Conservation (phyloP, 176 grass and related monocot species). For the Saccharum spontaneum region DNA sequence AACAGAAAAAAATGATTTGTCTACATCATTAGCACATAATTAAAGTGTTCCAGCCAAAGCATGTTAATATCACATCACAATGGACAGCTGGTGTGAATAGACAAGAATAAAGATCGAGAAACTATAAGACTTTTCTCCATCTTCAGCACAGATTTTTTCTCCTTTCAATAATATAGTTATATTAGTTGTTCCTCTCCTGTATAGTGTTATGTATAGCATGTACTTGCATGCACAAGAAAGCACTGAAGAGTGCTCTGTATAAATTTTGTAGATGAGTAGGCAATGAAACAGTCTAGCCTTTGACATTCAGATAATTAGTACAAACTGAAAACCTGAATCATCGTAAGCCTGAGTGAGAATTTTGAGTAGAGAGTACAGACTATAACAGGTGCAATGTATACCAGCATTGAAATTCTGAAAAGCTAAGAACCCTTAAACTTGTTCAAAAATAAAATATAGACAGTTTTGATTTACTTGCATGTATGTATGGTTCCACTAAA, state of each 20-base stretch:
- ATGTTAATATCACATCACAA: no score
- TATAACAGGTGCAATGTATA: not conserved
- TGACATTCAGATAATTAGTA: not conserved
- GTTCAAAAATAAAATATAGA: slow-evolving; percentile 24
- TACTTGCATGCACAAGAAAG: not conserved
- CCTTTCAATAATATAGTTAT: not conserved
- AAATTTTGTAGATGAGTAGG: not conserved
- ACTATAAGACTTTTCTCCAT: not conserved
- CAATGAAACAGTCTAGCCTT: not conserved
- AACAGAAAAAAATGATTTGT: no score
- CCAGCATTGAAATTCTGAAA: not conserved
- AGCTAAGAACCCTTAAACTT: not conserved
- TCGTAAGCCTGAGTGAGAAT: not conserved
- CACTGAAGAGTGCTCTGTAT: not conserved
- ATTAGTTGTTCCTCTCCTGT: not conserved
- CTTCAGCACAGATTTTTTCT: not conserved
- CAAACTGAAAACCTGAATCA: not conserved
- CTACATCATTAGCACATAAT: no score
- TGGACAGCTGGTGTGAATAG: not conserved
- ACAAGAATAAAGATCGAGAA: not conserved
- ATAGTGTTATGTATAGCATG: not conserved
- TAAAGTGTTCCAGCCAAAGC: no score
- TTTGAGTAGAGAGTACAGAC: not conserved
- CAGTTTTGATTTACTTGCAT: not conserved
- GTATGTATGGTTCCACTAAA: not conserved